A percentile compares a stretch with the other conserved stretches of the same genome.
Conservation (phyloP, 768 basidiomycete species). For the Scleroderma citrinum region DNA sequence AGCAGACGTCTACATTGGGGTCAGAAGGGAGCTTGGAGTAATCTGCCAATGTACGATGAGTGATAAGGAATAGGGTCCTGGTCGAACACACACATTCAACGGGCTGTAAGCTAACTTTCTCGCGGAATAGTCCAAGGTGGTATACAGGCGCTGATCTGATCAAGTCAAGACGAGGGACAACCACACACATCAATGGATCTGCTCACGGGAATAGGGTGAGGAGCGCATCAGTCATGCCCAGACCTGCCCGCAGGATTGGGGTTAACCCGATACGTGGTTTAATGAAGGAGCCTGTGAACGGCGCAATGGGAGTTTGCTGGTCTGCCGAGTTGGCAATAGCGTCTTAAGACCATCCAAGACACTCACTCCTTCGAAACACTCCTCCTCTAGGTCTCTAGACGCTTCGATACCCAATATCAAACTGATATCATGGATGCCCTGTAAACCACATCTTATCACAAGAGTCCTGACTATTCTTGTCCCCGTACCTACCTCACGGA, state of each 20-base stretch:
- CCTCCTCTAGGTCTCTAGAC: conserved; percentile 58
- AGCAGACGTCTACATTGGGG: conserved; percentile 77
- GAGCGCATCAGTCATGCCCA: conserved; percentile 90
- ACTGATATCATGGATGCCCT: conserved; percentile 75
- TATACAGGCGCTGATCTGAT: conserved; percentile 75
- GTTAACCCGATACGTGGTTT: conserved; percentile 79
- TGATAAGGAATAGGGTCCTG: not conserved
- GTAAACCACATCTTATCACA: not conserved
- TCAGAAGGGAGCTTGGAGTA: conserved; percentile 82
- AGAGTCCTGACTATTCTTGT: not conserved
- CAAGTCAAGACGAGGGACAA: conserved; percentile 1
- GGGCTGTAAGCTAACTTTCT: conserved; percentile 81
- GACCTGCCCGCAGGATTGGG: conserved; percentile 88
- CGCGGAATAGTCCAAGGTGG: conserved; percentile 85
- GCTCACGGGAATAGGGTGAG: conserved; percentile 80
- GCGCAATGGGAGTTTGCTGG: conserved; percentile 72
- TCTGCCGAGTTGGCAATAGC: not conserved
- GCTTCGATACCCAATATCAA: conserved; percentile 82
- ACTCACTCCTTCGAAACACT: conserved; percentile 59
- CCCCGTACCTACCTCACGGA: conserved; percentile 55
- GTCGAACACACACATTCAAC: conserved; percentile 69
- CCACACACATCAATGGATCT: not conserved
- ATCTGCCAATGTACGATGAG: conserved; percentile 40
- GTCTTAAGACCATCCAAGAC: no score
- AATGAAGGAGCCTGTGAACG: conserved; percentile 72